Evolutionary conservation across 352 stramenopile species (phyloP).

Genomic region (Phytophthora cactorum): DNA sequence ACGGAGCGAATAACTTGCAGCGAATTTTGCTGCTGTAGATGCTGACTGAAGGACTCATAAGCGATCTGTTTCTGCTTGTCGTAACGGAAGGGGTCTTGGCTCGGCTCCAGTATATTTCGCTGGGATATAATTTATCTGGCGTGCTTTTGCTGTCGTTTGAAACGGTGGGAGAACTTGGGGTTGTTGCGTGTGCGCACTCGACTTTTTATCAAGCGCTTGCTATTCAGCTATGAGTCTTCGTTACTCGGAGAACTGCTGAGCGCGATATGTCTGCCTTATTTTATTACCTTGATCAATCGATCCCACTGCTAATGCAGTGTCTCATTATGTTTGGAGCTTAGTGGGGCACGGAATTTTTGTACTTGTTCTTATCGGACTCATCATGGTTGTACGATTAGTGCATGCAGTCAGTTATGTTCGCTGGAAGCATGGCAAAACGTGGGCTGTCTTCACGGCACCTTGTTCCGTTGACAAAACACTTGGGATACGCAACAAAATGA

Average conservation of each 20-base stretch:
- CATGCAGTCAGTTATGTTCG: constrained; percentile 12
- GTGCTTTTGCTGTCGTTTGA: constrained; percentile 22
- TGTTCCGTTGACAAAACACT: constrained; percentile 19
- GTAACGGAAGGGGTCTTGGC: constrained; percentile 28
- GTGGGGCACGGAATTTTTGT: constrained; percentile 24
- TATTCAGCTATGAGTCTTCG: constrained; percentile 38
- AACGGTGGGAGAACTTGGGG: constrained; percentile 17
- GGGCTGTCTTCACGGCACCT: constrained; percentile 14
- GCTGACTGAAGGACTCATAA: constrained; percentile 30
- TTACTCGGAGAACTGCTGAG: constrained; percentile 32
- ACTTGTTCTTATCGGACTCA: constrained; percentile 16
- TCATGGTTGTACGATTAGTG: constrained; percentile 16
- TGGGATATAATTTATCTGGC: constrained; percentile 39
- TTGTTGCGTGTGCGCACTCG: constrained; percentile 11
- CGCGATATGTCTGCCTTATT: constrained; percentile 6
- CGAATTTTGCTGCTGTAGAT: constrained; percentile 27
- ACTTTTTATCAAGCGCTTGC: constrained; percentile 22
- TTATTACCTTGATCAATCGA: constrained; percentile 8
- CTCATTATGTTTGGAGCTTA: constrained; percentile 23
- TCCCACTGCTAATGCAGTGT: constrained; percentile 18
- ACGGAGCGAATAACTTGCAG: constrained; percentile 18
- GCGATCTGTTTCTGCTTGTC: constrained; percentile 33
- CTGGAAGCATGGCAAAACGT: constrained; percentile 11
- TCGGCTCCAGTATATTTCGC: constrained; percentile 31
- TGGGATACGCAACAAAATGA: constrained; percentile 20